Base-by-base conservation (phyloP, 192 early-diverging fungal species). In the Cetraspora pellucida region DNA sequence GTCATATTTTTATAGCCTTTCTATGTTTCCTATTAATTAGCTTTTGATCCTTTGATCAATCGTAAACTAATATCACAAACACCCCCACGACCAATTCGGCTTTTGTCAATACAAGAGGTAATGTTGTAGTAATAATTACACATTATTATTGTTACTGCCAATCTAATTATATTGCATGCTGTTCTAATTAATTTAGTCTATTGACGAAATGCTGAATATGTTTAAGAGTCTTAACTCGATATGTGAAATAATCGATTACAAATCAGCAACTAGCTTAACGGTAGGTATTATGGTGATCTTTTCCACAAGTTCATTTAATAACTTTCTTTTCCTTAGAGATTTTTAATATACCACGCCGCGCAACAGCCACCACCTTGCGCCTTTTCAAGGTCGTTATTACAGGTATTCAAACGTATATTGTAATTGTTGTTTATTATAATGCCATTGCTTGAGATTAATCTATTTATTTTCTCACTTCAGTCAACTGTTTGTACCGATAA, bases 11-110 rank as follows among this genome's bases (percentile, higher is more conserved):
- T 9, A 30, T 71, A 44, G 13, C 19, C 17, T 30, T 31, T 16
- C n/a, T 17, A 10, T 37, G 13, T 45, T 46, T 4, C 11, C 43
- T 25, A 44, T 68, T 49, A 1, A 17, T 31, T 27, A 69, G 84
- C 82, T 13, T 92, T 92, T 81, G 89, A 92, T 65, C 84, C 87
- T 19, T 79, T 82, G 5, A 82, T 92, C 28, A 90, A 88, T 72
- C 84, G 90, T 17, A 90, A 90, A 68, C 79, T 89, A 1, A 85
- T 85, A 25, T 82, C 89, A 21, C 87, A 90, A 74, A 86, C 89
- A 30, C 89, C 90, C 9, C 89, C 90, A 68, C 81, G 88, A 31
- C 87, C 88, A 52, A 88, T 90, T 21, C 79, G 77, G 5, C 79
- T 87, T 0, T 77, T 87, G 52, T 78, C 87, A 10, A 47, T 80